Evolutionary conservation across 2,329 filamentous ascomycete genomes (phyloP), one percentile per base, ranked within the genome.

Genomic region (Diaporthe amygdali): DNA sequence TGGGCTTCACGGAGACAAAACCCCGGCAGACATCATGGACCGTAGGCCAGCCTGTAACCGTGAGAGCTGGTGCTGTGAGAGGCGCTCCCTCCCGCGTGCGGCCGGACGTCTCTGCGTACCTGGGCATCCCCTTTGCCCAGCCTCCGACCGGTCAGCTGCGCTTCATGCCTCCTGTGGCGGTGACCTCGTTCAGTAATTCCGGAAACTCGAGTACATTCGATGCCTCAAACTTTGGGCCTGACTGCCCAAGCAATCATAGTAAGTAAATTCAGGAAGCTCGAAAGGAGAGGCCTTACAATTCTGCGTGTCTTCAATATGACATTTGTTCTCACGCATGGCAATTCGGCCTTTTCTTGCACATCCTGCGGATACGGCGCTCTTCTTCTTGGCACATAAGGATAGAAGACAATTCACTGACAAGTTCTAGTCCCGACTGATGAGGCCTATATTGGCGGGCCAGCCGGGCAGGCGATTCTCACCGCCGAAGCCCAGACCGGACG

Each of bases 71-170:
- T 7, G 46, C 17, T 27, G 56, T 63, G 20, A 63, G 30, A 34
- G 56, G 56, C 32, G 41, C 27, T 12, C 41, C 56, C 3, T 63
- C 56, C 7, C 56, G 56, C 3, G 56, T 63, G 56, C 41, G 56
- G 27, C 27, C 41, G 17, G 56, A 63, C 41, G 56, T 63, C 9
- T 63, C 56, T 17, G 41, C 56, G 20, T 63, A 63, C 5, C 41
- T 63, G 12, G 49, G 51, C 1, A 71, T 68, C 27, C 69, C 51
- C 32, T 71, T 71, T 41, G 69, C 63, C 15, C 59, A 61, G 52
- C 69, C 69, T 7, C 69, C 69, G 2, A 64, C 51, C 5, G 69
- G 69, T 25, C 63, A 32, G 15, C 63, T 22, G n/a, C 69, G 69
- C 15, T 54, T 66, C 30, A 55, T 67, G 52, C 59, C 69, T 6